Evolutionary conservation across 169 alveolate species (phyloP), one percentile per base, ranked within the genome.

Genomic region (Cryptosporidium sp.): DNA sequence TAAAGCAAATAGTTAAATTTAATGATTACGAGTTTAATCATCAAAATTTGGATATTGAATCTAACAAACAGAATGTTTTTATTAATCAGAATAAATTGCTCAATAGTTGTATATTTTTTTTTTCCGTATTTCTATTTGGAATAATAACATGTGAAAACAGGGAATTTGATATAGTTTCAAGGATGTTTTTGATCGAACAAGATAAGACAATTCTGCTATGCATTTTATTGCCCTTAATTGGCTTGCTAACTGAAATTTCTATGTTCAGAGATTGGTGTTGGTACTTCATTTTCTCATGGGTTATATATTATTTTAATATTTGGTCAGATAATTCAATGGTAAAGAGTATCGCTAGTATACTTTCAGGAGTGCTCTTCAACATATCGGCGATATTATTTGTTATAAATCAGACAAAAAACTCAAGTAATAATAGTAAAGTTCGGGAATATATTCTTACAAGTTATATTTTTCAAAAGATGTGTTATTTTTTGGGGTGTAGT

Each of bases 301-400:
- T 18, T 5, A 35, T 73, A 14, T 73, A 73, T 60, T 26, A 58
- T 58, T 56, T 73, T 29, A 73, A 73, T n/a, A 53, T 58, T 33
- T 58, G 51, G 51, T 53, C 56, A 35, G 71, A 73, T 73, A 23
- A 53, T 56, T 44, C 68, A 16, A 56, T 73, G 3, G 48, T 73
- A 37, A 73, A 23, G 37, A 42, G 39, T 29, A 23, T 56, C 14
- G 18, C 23, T 2, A 53, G 56, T 18, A 14, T 58, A n/a, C 45
- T 60, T 52, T 53, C 86, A 26, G 86, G 86, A 42, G 21, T 52
- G 56, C 68, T 73, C 29, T 73, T 73, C 56, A 73, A 73, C 39
- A 60, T 73, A n/a, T 73, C 86, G 5, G 70, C 35, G 31, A 58
- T 60, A 9, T 73, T 53, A 56, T 73, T 73, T 29, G 52, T 58